Evolutionary conservation across 768 basidiomycete species (phyloP).

Genomic region (Fomitopsis serialis): DNA sequence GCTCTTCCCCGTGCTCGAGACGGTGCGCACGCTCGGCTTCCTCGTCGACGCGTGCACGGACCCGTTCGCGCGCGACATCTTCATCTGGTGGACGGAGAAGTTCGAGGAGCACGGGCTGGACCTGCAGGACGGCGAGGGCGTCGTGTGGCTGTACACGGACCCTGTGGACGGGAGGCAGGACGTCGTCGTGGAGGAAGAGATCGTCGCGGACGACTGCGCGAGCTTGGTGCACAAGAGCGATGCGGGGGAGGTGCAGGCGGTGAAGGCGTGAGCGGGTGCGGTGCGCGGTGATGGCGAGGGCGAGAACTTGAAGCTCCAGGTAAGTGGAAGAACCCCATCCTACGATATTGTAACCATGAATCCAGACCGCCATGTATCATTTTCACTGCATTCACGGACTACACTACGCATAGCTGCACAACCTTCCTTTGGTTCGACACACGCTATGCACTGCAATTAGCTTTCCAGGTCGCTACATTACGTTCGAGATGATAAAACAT

Average conservation of each 20-base stretch:
- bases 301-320: no score
- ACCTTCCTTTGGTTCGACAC: no score
- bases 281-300: no score
- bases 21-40: conserved; percentile 43
- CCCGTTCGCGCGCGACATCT: conserved; percentile 39
- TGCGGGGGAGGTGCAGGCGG: not conserved
- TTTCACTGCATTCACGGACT: no score
- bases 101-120: conserved; percentile 46
- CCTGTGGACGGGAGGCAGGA: not conserved
- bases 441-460: no score
- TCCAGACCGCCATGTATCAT: no score
- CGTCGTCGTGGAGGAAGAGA: not conserved
- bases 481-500: no score
- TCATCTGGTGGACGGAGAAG: conserved; percentile 49
- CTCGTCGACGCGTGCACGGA: conserved; percentile 42
- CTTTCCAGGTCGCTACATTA: no score
- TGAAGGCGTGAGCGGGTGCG: not conserved
- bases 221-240: not conserved
- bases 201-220: not conserved
- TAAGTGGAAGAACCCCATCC: no score
- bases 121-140: conserved; percentile 50
- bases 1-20: conserved; percentile 40
- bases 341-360: no score
- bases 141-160: conserved; percentile 44
- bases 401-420: no score